phyloP scores from a whole-genome alignment of 176 grass and related monocot genomes.

The Hsuehochloa calcarea region DNA sequence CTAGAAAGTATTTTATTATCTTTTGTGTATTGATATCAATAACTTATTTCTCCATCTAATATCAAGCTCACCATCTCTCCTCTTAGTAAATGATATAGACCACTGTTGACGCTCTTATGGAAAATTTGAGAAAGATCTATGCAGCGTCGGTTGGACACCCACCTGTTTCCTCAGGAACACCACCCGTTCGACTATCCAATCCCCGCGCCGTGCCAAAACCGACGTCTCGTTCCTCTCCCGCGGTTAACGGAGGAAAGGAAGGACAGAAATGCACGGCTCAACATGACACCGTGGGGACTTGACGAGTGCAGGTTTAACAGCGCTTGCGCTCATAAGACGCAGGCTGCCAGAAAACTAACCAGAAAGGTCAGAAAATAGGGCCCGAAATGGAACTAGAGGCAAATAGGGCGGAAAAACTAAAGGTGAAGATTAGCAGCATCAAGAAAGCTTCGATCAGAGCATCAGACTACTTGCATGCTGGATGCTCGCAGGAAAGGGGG shows the following conservation, averaged over 20 bases:
- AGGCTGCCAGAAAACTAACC: neutral
- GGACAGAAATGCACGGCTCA: neutral
- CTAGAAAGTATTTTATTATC: too few species aligned
- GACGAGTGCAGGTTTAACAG: neutral
- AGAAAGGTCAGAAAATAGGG: neutral
- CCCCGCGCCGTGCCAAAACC: neutral
- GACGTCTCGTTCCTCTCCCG: neutral
- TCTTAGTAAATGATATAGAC: too few species aligned
- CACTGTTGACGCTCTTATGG: too few species aligned
- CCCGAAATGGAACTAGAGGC: neutral
- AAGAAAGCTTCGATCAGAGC: slow-evolving; percentile 1
- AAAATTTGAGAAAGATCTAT: neutral
- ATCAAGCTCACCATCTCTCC: too few species aligned
- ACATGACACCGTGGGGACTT: neutral
- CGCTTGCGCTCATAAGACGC: neutral
- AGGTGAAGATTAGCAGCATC: neutral
- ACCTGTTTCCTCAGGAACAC: neutral
- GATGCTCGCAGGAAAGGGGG: slow-evolving; percentile 20
- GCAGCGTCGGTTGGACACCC: neutral
- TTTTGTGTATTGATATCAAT: too few species aligned
- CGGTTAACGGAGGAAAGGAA: neutral
- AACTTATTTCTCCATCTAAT: too few species aligned
- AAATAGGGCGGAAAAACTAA: neutral
- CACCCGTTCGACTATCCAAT: neutral
- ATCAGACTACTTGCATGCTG: slow-evolving; percentile 12